Evolutionary conservation across 306 rosid genomes (phyloP).

Genomic region (Prosopis cineraria): DNA sequence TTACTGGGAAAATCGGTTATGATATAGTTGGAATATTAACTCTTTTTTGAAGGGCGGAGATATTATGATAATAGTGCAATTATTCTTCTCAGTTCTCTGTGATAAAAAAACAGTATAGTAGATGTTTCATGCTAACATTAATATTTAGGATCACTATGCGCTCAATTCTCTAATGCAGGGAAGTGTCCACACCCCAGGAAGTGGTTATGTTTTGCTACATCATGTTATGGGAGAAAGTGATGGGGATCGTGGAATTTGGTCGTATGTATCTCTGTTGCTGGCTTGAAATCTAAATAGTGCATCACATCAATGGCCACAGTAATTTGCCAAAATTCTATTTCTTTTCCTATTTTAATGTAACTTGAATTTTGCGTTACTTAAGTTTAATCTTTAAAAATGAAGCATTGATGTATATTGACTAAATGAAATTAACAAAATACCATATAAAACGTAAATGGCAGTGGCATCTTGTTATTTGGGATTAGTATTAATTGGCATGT

Average conservation of each 20-base stretch:
- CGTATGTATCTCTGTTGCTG: conserved; percentile 69
- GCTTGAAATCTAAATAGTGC: conserved; percentile 38
- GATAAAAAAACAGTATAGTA: not conserved
- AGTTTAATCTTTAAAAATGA: conserved; percentile 13
- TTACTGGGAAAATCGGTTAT: conserved; percentile 11
- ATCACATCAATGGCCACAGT: conserved; percentile 28
- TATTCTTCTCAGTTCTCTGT: conserved; percentile 30
- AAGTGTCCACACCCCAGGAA: conserved; percentile 86
- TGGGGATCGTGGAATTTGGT: conserved; percentile 90
- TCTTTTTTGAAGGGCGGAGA: conserved; percentile 15
- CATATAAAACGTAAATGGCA: conserved; percentile 8
- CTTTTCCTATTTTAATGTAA: conserved; percentile 16
- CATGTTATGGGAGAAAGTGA: conserved; percentile 99
- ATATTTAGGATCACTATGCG: not conserved
- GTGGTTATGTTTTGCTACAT: conserved; percentile 97
- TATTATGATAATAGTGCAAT: conserved; percentile 2
- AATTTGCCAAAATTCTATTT: conserved; percentile 28
- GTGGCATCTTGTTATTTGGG: not conserved
- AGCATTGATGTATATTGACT: conserved; percentile 10
- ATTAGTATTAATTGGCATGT: not conserved
- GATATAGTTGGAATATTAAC: conserved; percentile 19
- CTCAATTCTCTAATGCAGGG: conserved; percentile 52
- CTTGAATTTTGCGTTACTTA: conserved; percentile 21
- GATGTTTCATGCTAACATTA: conserved; percentile 11
- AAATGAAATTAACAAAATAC: conserved; percentile 2